Evolutionary conservation across 345 rosid genomes (phyloP).

Genomic region (Alliaria petiolata): DNA sequence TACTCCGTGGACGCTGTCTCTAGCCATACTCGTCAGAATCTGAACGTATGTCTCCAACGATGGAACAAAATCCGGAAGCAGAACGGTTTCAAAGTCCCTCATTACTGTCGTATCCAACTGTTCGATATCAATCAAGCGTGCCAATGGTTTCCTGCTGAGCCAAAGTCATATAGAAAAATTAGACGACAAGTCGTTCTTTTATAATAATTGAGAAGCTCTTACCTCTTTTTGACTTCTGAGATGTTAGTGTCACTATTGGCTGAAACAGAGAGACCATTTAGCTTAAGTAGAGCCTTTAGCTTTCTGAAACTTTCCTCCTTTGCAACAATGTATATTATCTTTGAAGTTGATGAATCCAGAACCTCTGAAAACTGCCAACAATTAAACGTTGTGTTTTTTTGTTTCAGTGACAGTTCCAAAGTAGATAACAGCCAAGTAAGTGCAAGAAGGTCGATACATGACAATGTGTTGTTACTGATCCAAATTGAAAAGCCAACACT

Average conservation of each 20-base stretch:
- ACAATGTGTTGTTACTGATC: neutral
- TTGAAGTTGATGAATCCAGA: slow-evolving; percentile 30
- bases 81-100: slow-evolving; percentile 41
- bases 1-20: slow-evolving; percentile 39
- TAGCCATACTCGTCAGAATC: slow-evolving; percentile 55
- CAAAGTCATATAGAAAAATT: neutral
- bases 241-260: slow-evolving; percentile 18
- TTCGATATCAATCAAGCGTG: slow-evolving; percentile 35
- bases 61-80: slow-evolving; percentile 42
- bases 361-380: slow-evolving; percentile 32
- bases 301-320: slow-evolving; percentile 33
- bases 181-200: neutral
- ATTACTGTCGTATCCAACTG: slow-evolving; percentile 30
- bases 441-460: neutral
- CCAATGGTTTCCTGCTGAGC: slow-evolving; percentile 28
- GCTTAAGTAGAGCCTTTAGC: slow-evolving; percentile 38
- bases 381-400: neutral
- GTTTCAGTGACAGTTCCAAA: neutral
- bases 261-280: slow-evolving; percentile 39
- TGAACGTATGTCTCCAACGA: slow-evolving; percentile 34
- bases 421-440: no score
- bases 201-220: neutral
- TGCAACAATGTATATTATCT: slow-evolving; percentile 38
- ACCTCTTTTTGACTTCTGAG: slow-evolving; percentile 40
- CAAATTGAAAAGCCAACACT: neutral